These are phyloP conservation scores for Uncinocarpus reesii DNA, from an alignment of 2,329 filamentous ascomycete species.

Conservation along the genomic window DNA sequence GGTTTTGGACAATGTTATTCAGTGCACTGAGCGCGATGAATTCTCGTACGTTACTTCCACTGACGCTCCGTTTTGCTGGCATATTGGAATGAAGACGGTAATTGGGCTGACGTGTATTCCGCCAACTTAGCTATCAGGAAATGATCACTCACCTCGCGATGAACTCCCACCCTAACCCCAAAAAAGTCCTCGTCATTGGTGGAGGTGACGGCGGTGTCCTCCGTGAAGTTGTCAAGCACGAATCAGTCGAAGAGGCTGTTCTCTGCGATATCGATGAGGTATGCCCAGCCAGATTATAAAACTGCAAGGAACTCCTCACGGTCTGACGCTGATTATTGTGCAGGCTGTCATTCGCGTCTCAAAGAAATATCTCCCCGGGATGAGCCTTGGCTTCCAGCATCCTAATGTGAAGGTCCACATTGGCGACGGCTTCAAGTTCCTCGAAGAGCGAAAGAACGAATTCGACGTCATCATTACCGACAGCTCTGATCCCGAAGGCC, in stretches of 20 bases:
- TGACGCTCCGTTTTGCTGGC: neutral
- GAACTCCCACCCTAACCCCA: slow-evolving; percentile 96
- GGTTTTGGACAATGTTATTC: slow-evolving; percentile 97
- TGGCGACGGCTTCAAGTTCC: slow-evolving; percentile 97
- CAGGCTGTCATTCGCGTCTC: slow-evolving; percentile 92
- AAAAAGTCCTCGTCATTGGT: slow-evolving; percentile 96
- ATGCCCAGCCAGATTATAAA: slow-evolving; percentile 15
- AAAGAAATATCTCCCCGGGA: slow-evolving; percentile 92
- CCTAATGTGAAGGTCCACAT: slow-evolving; percentile 87
- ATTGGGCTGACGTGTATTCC: neutral
- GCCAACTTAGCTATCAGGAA: slow-evolving; percentile 66
- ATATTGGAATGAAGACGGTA: neutral
- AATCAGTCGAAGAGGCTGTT: slow-evolving; percentile 86
- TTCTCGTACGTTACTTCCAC: slow-evolving; percentile 56
- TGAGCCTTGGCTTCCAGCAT: slow-evolving; percentile 88
- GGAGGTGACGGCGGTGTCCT: slow-evolving; percentile 96
- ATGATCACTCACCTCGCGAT: slow-evolving; percentile 99
- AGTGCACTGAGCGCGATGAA: slow-evolving; percentile 96
- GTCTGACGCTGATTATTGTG: neutral
- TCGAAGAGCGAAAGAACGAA: slow-evolving; percentile 88
- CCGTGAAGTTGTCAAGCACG: slow-evolving; percentile 98
- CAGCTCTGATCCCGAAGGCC: slow-evolving; percentile 92
- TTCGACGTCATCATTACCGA: slow-evolving; percentile 99
- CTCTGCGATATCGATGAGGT: slow-evolving; percentile 98
- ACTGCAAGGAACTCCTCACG: neutral